These are phyloP conservation scores for Chalciporus chontae DNA, from an alignment of 768 basidiomycete genomes.

Conservation along the genomic window DNA sequence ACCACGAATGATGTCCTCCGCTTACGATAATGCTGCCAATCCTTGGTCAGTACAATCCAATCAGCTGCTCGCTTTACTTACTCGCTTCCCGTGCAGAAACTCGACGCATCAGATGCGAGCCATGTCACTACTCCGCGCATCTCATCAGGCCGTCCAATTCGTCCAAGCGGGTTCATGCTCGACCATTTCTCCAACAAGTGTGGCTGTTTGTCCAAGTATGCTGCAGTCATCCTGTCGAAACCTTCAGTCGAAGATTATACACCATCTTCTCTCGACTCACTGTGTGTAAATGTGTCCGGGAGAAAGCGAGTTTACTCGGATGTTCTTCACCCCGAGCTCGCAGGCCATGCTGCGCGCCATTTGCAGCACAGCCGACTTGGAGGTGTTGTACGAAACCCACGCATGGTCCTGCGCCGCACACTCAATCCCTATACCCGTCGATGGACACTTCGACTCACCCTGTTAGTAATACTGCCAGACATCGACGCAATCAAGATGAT, in stretches of 20 bases:
- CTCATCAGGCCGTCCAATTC: constrained; percentile 71
- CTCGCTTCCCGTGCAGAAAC: constrained; percentile 83
- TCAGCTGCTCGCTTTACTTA: constrained; percentile 33
- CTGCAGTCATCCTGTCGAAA: constrained; percentile 66
- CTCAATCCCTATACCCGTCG: neutral
- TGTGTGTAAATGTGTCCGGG: constrained; percentile 74
- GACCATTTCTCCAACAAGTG: constrained; percentile 67
- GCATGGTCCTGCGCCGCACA: constrained; percentile 53
- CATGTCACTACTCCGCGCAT: constrained; percentile 67
- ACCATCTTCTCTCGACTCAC: constrained; percentile 33
- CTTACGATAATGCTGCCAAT: constrained; percentile 27
- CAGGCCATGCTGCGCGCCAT: constrained; percentile 83
- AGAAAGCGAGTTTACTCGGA: constrained; percentile 74
- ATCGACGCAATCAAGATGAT: constrained; percentile 61
- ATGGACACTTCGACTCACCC: constrained; percentile 35
- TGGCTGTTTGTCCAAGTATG: constrained; percentile 62
- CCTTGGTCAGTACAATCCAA: neutral
- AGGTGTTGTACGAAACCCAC: constrained; percentile 74
- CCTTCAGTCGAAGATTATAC: neutral
- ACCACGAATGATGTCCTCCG: constrained; percentile 33
- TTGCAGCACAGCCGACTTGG: constrained; percentile 75
- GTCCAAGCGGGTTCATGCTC: constrained; percentile 60
- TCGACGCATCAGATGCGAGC: constrained; percentile 74
- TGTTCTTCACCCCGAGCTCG: constrained; percentile 61
- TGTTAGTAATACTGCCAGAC: constrained; percentile 69